A percentile compares a stretch with the other conserved stretches of the same genome.
These are phyloP conservation scores for Margaritispora aquatica DNA, from an alignment of 495 filamentous ascomycete genomes.

Conservation along the genomic window DNA sequence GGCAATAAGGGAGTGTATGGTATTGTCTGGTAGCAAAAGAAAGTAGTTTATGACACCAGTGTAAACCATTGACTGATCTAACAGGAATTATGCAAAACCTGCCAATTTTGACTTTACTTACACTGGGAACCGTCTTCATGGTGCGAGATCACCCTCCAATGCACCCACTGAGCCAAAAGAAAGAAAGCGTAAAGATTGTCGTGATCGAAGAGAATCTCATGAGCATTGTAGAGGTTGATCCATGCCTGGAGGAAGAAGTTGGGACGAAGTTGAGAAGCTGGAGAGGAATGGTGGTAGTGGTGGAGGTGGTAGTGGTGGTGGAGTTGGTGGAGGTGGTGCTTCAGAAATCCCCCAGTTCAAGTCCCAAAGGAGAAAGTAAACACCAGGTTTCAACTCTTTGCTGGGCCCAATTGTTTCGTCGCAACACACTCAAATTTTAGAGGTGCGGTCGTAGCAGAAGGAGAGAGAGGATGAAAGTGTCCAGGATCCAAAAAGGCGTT, in stretches of 20 bases:
- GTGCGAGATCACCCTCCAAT: slow-evolving; percentile 31
- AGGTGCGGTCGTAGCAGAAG: neutral
- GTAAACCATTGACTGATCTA: neutral
- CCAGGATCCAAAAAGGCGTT: neutral
- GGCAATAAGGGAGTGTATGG: neutral
- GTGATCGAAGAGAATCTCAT: slow-evolving; percentile 19
- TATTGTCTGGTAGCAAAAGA: neutral
- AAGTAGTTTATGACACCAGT: neutral
- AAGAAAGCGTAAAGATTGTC: slow-evolving; percentile 25
- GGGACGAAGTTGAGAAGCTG: neutral
- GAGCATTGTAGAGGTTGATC: slow-evolving; percentile 11
- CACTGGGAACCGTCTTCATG: slow-evolving; percentile 61
- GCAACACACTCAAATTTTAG: neutral
- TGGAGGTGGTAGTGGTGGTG: slow-evolving; percentile 11
- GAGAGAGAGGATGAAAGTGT: neutral
- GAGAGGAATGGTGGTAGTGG: neutral
- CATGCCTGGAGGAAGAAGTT: slow-evolving; percentile 11
- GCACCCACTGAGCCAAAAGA: slow-evolving; percentile 18
- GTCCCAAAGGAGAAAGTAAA: slow-evolving; percentile 7
- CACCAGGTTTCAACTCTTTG: neutral
- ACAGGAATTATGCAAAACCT: slow-evolving; percentile 3
- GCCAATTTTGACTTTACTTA: slow-evolving; percentile 36
- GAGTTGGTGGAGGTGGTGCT: neutral
- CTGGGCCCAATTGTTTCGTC: neutral
- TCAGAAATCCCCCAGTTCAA: slow-evolving; percentile 6